Conservation (phyloP, 2,329 filamentous ascomycete genomes). For the Fusarium dimerum region DNA sequence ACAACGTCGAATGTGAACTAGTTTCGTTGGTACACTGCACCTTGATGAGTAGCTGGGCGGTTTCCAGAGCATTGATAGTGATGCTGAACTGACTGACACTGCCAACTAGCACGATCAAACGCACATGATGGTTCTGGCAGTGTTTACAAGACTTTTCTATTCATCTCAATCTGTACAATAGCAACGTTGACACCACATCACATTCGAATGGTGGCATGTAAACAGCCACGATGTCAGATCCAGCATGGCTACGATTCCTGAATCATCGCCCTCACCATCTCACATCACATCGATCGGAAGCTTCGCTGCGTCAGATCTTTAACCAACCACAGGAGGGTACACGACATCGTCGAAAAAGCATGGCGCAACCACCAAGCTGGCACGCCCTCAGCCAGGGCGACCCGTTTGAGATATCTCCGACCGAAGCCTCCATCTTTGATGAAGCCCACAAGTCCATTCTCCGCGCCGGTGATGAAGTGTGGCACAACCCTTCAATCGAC, state of each 20-base stretch:
- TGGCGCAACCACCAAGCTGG: constrained; percentile 16
- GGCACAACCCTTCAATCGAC: constrained; percentile 44
- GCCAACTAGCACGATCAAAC: too few species aligned
- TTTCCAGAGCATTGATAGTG: too few species aligned
- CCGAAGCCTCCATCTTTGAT: constrained; percentile 3
- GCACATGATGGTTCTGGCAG: too few species aligned
- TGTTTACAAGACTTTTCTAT: background rate
- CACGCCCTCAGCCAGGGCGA: constrained; percentile 6
- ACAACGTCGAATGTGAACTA: too few species aligned
- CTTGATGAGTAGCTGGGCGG: too few species aligned
- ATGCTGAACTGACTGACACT: too few species aligned
- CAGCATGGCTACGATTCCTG: constrained; percentile 27
- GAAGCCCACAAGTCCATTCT: constrained; percentile 17
- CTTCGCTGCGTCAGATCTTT: constrained; percentile 18
- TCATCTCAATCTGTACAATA: background rate
- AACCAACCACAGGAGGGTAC: background rate
- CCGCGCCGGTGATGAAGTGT: constrained; percentile 25
- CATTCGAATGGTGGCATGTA: background rate
- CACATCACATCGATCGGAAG: constrained; percentile 21
- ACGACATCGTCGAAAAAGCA: constrained; percentile 6
- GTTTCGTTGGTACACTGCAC: too few species aligned
- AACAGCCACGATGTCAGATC: constrained; percentile 22
- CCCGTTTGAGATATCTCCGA: background rate
- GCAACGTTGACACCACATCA: background rate
- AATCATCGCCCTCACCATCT: constrained; percentile 23